Conservation (phyloP, 805 yeast species). For the Cyberlindnera suaveolens region DNA sequence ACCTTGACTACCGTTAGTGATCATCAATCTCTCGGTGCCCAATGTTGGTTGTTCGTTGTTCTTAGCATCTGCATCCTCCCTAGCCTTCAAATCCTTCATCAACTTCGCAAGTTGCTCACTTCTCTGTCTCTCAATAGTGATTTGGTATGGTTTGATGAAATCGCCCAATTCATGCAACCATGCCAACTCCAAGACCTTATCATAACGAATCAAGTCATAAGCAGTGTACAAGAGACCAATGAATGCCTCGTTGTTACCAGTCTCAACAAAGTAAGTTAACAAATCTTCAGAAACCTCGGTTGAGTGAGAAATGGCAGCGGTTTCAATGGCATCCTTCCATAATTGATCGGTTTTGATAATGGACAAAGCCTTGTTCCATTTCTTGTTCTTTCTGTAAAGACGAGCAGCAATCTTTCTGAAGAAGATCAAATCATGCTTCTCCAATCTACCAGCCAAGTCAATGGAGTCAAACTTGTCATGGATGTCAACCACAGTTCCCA, state of each 20-base stretch:
- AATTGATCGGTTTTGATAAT: slow-evolving; percentile 86
- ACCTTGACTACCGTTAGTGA: slow-evolving; percentile 70
- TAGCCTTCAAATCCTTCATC: slow-evolving; percentile 61
- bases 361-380: slow-evolving; percentile 83
- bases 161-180: slow-evolving; percentile 86
- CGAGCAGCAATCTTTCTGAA: slow-evolving; percentile 96
- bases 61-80: slow-evolving; percentile 55
- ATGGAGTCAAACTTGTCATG: slow-evolving; percentile 89
- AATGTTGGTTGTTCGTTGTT: slow-evolving; percentile 40
- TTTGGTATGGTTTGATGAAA: slow-evolving; percentile 87
- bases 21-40: slow-evolving; percentile 67
- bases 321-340: slow-evolving; percentile 91
- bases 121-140: slow-evolving; percentile 79
- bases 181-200: slow-evolving; percentile 79
- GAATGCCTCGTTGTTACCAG: slow-evolving; percentile 93
- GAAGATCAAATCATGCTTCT: slow-evolving; percentile 83
- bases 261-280: slow-evolving; percentile 87
- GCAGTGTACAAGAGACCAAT: slow-evolving; percentile 84
- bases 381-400: slow-evolving; percentile 88
- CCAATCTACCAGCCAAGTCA: slow-evolving; percentile 88
- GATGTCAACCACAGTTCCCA: slow-evolving; percentile 80
- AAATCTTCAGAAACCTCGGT: slow-evolving; percentile 83
- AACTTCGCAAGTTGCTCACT: slow-evolving; percentile 58
- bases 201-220: slow-evolving; percentile 73
- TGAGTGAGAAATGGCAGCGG: slow-evolving; percentile 79